These are phyloP conservation scores for Neurospora sp. DNA, from an alignment of 495 filamentous ascomycete genomes.

Conservation along the genomic window DNA sequence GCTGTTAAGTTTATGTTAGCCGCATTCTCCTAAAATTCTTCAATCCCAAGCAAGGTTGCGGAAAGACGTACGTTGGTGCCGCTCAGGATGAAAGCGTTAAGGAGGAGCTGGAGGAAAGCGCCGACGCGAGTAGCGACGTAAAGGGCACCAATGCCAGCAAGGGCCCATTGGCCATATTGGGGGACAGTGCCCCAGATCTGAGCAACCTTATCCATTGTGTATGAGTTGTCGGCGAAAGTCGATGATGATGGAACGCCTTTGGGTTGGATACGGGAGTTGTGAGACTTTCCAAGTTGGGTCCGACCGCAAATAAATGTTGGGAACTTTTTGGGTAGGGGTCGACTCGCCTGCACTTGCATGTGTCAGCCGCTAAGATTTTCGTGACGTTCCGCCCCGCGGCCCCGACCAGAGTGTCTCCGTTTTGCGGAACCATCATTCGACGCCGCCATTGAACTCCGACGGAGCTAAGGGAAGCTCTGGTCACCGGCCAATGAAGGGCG, in stretches of 20 bases:
- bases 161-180: slow-evolving; percentile 23
- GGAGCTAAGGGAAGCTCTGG: neutral
- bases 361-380: neutral
- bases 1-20: slow-evolving; percentile 37
- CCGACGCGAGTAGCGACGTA: slow-evolving; percentile 47
- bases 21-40: neutral
- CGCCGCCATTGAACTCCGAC: neutral
- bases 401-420: neutral
- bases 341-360: neutral
- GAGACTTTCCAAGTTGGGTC: neutral
- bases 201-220: slow-evolving; percentile 27
- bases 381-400: neutral
- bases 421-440: neutral
- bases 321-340: neutral
- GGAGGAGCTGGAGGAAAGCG: slow-evolving; percentile 53
- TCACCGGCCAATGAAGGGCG: neutral
- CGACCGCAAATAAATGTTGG: neutral
- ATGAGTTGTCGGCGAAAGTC: neutral
- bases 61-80: slow-evolving; percentile 42
- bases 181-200: slow-evolving; percentile 29
- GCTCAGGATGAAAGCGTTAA: slow-evolving; percentile 67
- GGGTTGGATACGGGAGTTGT: neutral
- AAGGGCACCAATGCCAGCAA: slow-evolving; percentile 48
- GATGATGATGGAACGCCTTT: neutral
- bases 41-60: too few relatives aligned